Evolutionary conservation across 306 rosid species (phyloP).

Genomic region (Dryas alaskensis): DNA sequence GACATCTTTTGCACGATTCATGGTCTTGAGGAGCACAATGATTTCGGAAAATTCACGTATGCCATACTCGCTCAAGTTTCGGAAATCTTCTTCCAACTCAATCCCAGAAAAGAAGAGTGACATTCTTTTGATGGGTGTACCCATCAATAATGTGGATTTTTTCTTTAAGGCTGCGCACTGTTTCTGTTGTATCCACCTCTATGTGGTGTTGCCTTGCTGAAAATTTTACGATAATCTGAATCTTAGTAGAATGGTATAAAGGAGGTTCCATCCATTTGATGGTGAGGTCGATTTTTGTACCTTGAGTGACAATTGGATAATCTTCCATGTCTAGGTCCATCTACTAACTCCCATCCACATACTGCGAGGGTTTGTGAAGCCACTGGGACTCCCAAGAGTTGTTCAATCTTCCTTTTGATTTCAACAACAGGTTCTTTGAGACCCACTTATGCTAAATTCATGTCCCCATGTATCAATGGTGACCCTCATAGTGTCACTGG

Average conservation of each 20-base stretch:
- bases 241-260: constrained; percentile 27
- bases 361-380: constrained; percentile 61
- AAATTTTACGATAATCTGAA: constrained; percentile 51
- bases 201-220: constrained; percentile 49
- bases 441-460: constrained; percentile 51
- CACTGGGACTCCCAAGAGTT: constrained; percentile 52
- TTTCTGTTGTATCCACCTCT: constrained; percentile 65
- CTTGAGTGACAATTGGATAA: constrained; percentile 65
- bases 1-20: constrained; percentile 39
- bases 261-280: constrained; percentile 31
- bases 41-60: constrained; percentile 62
- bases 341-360: constrained; percentile 70
- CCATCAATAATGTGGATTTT: constrained; percentile 67
- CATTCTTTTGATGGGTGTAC: constrained; percentile 62
- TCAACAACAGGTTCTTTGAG: constrained; percentile 52
- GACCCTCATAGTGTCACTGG: constrained; percentile 28
- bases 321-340: constrained; percentile 88
- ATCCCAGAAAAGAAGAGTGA: constrained; percentile 51
- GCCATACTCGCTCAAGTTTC: constrained; percentile 59
- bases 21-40: constrained; percentile 44
- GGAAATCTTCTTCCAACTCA: constrained; percentile 58
- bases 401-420: constrained; percentile 67
- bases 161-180: constrained; percentile 70
- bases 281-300: constrained; percentile 70
- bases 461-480: constrained; percentile 37